Conservation (phyloP, 352 stramenopile genomes). For the Halophytophthora polymorphica region DNA sequence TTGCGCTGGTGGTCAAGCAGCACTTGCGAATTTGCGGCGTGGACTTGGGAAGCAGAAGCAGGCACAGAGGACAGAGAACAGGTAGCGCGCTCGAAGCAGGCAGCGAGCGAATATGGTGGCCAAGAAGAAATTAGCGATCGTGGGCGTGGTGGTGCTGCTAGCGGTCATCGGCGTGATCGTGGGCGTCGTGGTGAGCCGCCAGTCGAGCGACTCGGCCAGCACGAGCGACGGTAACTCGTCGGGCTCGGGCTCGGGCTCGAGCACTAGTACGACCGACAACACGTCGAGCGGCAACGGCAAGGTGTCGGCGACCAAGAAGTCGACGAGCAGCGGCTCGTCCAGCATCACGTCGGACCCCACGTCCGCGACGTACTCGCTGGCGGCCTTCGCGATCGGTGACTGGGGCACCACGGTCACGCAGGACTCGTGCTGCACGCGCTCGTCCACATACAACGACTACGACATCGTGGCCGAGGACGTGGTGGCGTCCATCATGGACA, state of each 20-base stretch:
- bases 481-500: constrained; percentile 64
- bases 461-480: constrained; percentile 67
- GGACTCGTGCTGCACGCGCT: constrained; percentile 72
- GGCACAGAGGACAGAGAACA: too few species aligned
- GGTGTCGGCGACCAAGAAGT: constrained; percentile 21
- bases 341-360: constrained; percentile 35
- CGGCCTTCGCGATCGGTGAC: constrained; percentile 69
- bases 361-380: constrained; percentile 38
- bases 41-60: neutral
- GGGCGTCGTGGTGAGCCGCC: constrained; percentile 31
- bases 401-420: constrained; percentile 58
- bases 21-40: constrained; percentile 19
- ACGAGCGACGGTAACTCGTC: constrained; percentile 20
- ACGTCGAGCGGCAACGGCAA: constrained; percentile 18
- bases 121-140: constrained; percentile 27
- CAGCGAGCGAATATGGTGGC: constrained; percentile 14
- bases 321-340: constrained; percentile 17
- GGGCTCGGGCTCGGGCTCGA: constrained; percentile 13
- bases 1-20: constrained; percentile 15
- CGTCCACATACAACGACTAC: constrained; percentile 52
- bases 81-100: neutral
- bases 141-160: constrained; percentile 41
- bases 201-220: constrained; percentile 23
- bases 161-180: constrained; percentile 48
- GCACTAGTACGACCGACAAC: constrained; percentile 10